These are phyloP conservation scores for Mycena sp. DNA, from an alignment of 1,284 basidiomycete genomes.

Conservation along the genomic window DNA sequence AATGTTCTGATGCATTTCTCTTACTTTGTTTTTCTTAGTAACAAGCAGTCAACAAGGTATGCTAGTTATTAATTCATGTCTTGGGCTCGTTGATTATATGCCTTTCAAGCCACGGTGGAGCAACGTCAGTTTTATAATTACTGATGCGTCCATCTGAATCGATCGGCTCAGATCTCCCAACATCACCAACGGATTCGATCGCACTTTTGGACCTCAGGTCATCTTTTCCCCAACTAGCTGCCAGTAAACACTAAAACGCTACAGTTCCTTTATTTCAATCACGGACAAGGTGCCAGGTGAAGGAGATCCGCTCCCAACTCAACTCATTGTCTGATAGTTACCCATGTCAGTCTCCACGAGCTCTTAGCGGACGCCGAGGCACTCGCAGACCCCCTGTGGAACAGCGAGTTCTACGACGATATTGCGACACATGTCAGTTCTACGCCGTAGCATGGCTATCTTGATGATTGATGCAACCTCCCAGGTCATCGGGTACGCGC, in stretches of 20 bases:
- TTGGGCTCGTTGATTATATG: too few species aligned
- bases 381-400: constrained; percentile 39
- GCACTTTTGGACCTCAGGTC: constrained; percentile 40
- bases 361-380: constrained; percentile 36
- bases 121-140: constrained; percentile 21
- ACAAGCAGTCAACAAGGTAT: constrained; percentile 37
- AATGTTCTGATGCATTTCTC: background rate
- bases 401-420: constrained; percentile 40
- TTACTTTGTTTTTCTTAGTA: constrained; percentile 13
- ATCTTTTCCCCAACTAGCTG: too few species aligned
- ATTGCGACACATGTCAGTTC: constrained; percentile 34
- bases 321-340: too few species aligned
- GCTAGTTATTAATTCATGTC: background rate
- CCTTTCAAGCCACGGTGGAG: constrained; percentile 21
- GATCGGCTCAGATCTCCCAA: constrained; percentile 33
- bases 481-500: constrained; percentile 33
- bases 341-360: constrained; percentile 25
- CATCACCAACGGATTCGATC: constrained; percentile 40
- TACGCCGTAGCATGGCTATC: too few species aligned
- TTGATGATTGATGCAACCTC: too few species aligned
- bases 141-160: background rate
- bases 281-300: constrained; percentile 18
- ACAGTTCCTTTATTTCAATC: constrained; percentile 40
- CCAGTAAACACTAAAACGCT: background rate
- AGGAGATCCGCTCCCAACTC: background rate